Evolutionary conservation across 306 rosid species (phyloP).

Genomic region (Quercus engelmannii): DNA sequence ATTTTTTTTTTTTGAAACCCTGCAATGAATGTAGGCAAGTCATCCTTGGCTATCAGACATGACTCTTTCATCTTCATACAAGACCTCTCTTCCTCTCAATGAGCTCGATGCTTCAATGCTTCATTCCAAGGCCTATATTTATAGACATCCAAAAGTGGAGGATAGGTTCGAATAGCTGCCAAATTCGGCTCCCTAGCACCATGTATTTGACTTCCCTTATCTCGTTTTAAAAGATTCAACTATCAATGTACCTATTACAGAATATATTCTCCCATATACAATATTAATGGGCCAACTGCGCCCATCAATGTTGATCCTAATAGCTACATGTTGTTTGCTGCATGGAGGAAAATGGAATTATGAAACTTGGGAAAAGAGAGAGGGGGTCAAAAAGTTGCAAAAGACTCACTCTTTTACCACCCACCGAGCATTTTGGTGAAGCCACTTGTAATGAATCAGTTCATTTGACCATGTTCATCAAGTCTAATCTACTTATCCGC

Average conservation of each 20-base stretch:
- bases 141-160: slow-evolving; percentile 27
- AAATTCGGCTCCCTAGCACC: neutral
- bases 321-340: neutral
- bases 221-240: neutral
- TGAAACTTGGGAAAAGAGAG: neutral
- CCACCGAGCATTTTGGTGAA: slow-evolving; percentile 12
- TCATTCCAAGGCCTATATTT: slow-evolving; percentile 17
- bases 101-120: slow-evolving; percentile 1
- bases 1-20: neutral
- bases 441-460: slow-evolving; percentile 43
- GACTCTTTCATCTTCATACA: slow-evolving; percentile 63
- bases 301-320: neutral
- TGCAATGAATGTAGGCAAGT: slow-evolving; percentile 46
- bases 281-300: slow-evolving; percentile 22
- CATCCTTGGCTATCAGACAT: slow-evolving; percentile 69
- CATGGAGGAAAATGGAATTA: neutral
- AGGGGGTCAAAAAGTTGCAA: neutral
- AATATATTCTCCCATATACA: slow-evolving; percentile 34
- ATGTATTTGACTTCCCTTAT: neutral
- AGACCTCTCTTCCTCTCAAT: slow-evolving; percentile 40
- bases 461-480: slow-evolving; percentile 24
- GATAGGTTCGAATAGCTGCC: neutral
- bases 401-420: neutral
- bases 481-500: neutral
- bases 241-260: neutral